Percentiles rank a stretch among this genome's conserved stretches.
phyloP scores from a whole-genome alignment of 1,284 basidiomycete species.

The Inonotus hispidus region DNA sequence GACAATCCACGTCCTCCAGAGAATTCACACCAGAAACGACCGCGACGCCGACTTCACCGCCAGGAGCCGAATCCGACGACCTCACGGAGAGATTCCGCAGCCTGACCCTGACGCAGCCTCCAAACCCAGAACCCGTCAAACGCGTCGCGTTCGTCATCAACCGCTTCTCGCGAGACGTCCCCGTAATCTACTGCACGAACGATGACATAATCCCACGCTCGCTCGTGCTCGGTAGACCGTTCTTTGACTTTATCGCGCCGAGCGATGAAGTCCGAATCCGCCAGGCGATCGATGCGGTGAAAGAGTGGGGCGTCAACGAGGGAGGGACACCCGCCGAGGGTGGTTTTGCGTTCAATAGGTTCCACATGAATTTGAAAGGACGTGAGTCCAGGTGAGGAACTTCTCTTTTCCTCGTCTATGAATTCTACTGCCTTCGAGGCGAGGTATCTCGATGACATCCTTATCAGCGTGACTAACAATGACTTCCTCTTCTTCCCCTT shows the following conservation, averaged over 20 bases:
- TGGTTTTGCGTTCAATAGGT: constrained; percentile 73
- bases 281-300: constrained; percentile 67
- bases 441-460: neutral
- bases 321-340: constrained; percentile 75
- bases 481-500: no score
- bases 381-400: constrained; percentile 50
- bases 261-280: constrained; percentile 55
- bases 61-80: neutral
- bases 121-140: constrained; percentile 44
- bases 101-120: constrained; percentile 31
- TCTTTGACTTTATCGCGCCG: constrained; percentile 65
- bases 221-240: constrained; percentile 52
- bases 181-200: constrained; percentile 65
- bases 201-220: constrained; percentile 55
- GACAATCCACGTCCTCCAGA: constrained; percentile 3
- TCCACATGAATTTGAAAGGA: constrained; percentile 47
- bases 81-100: constrained; percentile 13
- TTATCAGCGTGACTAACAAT: neutral
- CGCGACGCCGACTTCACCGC: constrained; percentile 7
- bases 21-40: neutral
- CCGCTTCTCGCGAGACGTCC: constrained; percentile 59
- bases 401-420: neutral
- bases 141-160: constrained; percentile 71
- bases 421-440: neutral
- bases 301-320: constrained; percentile 78